Evolutionary conservation across 2,329 filamentous ascomycete genomes (phyloP).

Genomic region (Sarocladium oryzae): DNA sequence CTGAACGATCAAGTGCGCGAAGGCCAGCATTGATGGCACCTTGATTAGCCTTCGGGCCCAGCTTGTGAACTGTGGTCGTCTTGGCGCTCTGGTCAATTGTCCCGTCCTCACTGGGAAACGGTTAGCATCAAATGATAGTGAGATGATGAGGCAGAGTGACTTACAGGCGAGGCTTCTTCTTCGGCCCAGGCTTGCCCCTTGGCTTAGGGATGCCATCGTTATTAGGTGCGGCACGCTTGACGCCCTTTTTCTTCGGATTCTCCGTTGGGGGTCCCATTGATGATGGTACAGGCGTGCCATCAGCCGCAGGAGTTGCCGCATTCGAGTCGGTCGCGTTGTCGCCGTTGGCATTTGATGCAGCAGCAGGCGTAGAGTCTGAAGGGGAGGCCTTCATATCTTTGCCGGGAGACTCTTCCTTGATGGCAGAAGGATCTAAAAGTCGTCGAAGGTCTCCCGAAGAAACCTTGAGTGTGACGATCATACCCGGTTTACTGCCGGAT

Average conservation of each 20-base stretch:
- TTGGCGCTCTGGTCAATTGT: constrained; percentile 51
- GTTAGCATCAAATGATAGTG: constrained; percentile 20
- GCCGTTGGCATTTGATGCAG: constrained; percentile 37
- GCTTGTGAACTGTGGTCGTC: constrained; percentile 61
- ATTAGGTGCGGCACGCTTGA: constrained; percentile 61
- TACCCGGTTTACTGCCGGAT: constrained; percentile 26
- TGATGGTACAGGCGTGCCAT: constrained; percentile 48
- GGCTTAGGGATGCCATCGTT: constrained; percentile 61
- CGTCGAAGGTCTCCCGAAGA: constrained; percentile 43
- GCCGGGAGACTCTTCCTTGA: constrained; percentile 33
- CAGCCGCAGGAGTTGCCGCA: constrained; percentile 50
- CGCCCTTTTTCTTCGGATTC: constrained; percentile 67
- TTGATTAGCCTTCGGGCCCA: constrained; percentile 93
- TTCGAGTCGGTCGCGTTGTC: constrained; percentile 55
- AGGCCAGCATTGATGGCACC: constrained; percentile 96
- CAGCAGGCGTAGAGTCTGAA: constrained; percentile 28
- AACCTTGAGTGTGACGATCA: constrained; percentile 48
- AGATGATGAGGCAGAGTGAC: constrained; percentile 31
- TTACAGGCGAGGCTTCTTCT: constrained; percentile 93
- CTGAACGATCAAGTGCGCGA: constrained; percentile 85
- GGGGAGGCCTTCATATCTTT: constrained; percentile 33
- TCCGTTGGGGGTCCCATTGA: constrained; percentile 55
- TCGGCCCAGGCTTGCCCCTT: constrained; percentile 84
- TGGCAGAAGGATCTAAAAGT: constrained; percentile 37
- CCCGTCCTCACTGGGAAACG: constrained; percentile 51